Evolutionary conservation across 805 yeast species (phyloP).

Genomic region (Candida verbasci): DNA sequence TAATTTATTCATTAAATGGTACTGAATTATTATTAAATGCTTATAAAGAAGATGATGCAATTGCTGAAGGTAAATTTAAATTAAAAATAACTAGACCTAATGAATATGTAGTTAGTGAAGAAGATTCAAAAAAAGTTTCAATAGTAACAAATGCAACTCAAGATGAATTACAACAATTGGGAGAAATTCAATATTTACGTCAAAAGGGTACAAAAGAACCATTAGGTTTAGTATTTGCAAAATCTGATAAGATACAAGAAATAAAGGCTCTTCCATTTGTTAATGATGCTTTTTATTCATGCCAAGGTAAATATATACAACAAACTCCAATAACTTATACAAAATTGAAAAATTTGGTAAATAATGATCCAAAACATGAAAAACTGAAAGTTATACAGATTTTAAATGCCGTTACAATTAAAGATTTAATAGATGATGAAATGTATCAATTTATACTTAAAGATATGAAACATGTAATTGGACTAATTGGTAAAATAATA

Average conservation of each 20-base stretch:
- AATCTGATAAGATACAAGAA: slow-evolving; percentile 19
- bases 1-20: slow-evolving; percentile 42
- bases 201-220: slow-evolving; percentile 49
- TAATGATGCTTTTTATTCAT: slow-evolving; percentile 27
- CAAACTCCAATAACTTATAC: slow-evolving; percentile 32
- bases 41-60: slow-evolving; percentile 20
- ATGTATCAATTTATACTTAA: slow-evolving; percentile 46
- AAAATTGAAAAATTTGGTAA: slow-evolving; percentile 33
- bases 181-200: slow-evolving; percentile 37
- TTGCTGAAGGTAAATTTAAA: slow-evolving; percentile 8
- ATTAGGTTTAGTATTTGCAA: slow-evolving; percentile 56
- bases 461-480: slow-evolving; percentile 50
- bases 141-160: slow-evolving; percentile 46
- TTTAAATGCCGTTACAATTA: slow-evolving; percentile 60
- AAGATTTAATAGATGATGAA: slow-evolving; percentile 52
- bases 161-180: slow-evolving; percentile 41
- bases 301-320: slow-evolving; percentile 32
- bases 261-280: slow-evolving; percentile 16
- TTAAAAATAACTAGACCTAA: slow-evolving; percentile 25
- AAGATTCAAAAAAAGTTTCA: slow-evolving; percentile 44
- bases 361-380: slow-evolving; percentile 31
- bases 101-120: slow-evolving; percentile 32
- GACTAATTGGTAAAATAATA: slow-evolving; percentile 47
- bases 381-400: slow-evolving; percentile 57
- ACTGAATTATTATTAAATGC: slow-evolving; percentile 22